Evolutionary conservation across 2,329 filamentous ascomycete genomes (phyloP), one percentile per base, ranked within the genome.

Genomic region (Fusarium vanettenii): DNA sequence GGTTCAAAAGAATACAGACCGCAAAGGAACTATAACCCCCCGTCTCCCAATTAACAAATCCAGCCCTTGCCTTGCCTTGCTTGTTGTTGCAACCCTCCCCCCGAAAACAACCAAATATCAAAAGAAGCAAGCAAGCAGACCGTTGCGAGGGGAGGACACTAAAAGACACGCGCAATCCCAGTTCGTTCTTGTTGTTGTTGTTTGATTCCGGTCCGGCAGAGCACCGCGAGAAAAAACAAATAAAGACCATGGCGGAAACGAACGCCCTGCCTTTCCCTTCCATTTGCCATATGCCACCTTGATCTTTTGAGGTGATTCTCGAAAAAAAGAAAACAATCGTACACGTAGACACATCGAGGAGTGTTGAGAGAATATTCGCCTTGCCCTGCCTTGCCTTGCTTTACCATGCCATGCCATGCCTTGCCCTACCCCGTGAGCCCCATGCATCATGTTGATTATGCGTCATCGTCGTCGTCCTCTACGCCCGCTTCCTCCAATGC

Each of bases 271-370:
- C 70, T 68, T 74, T 66, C 64, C 73, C 37, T 76, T 69, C 70
- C 56, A 29, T 66, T 71, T 73, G 73, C 70, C 72, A 73, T 71
- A 65, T 75, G 76, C 80, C 79, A 73, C 76, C 80, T 78, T 80
- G 78, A 77, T 79, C 80, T 76, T 74, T 80, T 76, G 76, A 78
- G 77, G 78, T 77, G 76, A 78, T 80, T 82, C 76, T 80, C 76
- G 71, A 78, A 74, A 78, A 79, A 75, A 79, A 75, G 77, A 75
- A 79, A 78, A 81, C 80, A 82, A 83, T 83, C 79, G 81, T 83
- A 83, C 81, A 83, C 78, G 75, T 81, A 81, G 79, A 80, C 79
- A 75, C 76, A 67, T 76, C 76, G 73, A 77, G 70, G 71, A 77
- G 75, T 72, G 48, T 50, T 52, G 67, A 77, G 74, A 76, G 67